Conservation (phyloP, 176 grass and related monocot species). For the Avena atlantica region DNA sequence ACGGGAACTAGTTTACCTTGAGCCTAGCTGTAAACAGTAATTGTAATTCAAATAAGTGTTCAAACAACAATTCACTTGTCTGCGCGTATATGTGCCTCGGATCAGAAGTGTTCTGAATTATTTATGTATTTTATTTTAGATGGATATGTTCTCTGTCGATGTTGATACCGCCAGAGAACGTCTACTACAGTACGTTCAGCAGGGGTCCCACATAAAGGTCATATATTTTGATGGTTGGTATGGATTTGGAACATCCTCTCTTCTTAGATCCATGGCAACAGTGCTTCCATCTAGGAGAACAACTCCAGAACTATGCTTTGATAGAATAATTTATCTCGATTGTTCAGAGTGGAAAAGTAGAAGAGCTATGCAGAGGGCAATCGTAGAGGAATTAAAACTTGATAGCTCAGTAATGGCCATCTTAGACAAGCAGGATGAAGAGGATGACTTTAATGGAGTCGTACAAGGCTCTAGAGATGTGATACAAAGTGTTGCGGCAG, state of each 20-base stretch:
- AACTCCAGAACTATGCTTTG: background rate
- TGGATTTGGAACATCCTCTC: background rate
- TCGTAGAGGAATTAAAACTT: background rate
- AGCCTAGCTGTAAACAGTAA: background rate
- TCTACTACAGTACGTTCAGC: background rate
- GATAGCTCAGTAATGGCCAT: background rate
- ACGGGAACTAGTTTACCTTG: too few species aligned
- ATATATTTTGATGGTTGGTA: background rate
- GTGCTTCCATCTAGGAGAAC: background rate
- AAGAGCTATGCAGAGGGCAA: background rate
- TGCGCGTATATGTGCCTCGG: background rate
- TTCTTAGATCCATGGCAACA: background rate
- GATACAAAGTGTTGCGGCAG: background rate
- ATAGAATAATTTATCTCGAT: background rate
- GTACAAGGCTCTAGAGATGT: background rate
- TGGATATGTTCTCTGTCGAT: background rate
- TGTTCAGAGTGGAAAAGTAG: background rate
- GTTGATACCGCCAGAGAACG: background rate
- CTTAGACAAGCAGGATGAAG: background rate
- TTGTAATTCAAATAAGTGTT: background rate
- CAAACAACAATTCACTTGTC: background rate
- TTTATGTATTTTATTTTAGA: background rate
- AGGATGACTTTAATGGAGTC: background rate
- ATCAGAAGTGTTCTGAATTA: background rate
- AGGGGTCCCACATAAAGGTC: background rate